Evolutionary conservation across 257 asterid genomes (phyloP).

Genomic region (Eucommia ulmoides): DNA sequence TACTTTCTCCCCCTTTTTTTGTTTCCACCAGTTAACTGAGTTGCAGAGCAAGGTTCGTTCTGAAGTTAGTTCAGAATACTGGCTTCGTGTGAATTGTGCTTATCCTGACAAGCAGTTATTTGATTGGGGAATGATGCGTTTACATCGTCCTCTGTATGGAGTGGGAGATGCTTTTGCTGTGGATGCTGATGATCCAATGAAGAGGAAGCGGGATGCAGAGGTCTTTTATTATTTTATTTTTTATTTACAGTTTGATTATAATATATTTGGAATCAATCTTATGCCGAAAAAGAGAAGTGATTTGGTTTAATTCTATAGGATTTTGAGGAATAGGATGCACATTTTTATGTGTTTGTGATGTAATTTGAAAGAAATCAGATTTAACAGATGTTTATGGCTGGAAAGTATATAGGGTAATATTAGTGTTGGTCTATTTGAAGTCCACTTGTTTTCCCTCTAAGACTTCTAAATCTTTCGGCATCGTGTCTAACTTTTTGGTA

Average conservation of each 20-base stretch:
- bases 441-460: neutral
- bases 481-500: neutral
- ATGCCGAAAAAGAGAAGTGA: too few relatives aligned
- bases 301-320: too few relatives aligned
- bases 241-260: too few relatives aligned
- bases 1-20: too few relatives aligned
- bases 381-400: too few relatives aligned
- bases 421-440: too few relatives aligned
- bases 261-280: too few relatives aligned
- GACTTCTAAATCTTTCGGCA: neutral
- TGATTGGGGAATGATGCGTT: slow-evolving; percentile 97
- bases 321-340: too few relatives aligned
- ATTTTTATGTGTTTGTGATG: too few relatives aligned
- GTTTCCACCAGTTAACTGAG: slow-evolving; percentile 55
- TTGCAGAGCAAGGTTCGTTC: slow-evolving; percentile 76
- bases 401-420: too few relatives aligned
- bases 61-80: slow-evolving; percentile 86
- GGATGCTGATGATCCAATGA: slow-evolving; percentile 82
- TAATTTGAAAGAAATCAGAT: too few relatives aligned
- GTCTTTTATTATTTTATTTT: slow-evolving; percentile 16
- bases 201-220: slow-evolving; percentile 95
- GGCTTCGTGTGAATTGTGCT: slow-evolving; percentile 85
- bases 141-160: slow-evolving; percentile 77
- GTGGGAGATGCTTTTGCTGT: slow-evolving; percentile 88
- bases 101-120: slow-evolving; percentile 85